Base-by-base conservation (phyloP, 345 rosid genomes). In the Cardamine resedifolia region DNA sequence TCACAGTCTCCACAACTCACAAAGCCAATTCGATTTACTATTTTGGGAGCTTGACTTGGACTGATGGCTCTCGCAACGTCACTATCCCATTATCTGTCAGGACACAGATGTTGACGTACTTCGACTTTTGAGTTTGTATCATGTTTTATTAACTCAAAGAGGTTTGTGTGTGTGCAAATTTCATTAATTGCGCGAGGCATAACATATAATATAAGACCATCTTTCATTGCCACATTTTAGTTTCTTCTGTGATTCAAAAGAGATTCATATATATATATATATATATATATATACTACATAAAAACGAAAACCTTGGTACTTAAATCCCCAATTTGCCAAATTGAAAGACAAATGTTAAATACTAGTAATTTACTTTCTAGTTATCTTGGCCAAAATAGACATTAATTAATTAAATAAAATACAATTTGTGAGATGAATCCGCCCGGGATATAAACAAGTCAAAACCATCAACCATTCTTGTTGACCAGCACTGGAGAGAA, bases 41-140 rank as follows among this genome's bases (percentile, higher is more conserved):
- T 6, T 85, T 85, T 65, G 81, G 86, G 28, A 79, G 82, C 71
- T 57, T 85, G 39, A 75, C 75, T 11, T 83, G 86, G 82, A 77
- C 45, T 1, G 77, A 77, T 63, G 78, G 78, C 16, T 24, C 26
- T 10, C 82, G 70, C 61, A 50, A 34, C 15, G 87, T 85, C 41
- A 63, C 36, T 39, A 82, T 74, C 71, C 90, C 87, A 10, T 38
- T 83, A 49, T 80, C 84, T 14, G 78, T 78, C 6, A 83, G 83
- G 60, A 80, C 85, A 3, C 71, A 80, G 14, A 61, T 64, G 27
- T 34, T 74, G 16, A 66, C 6, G 66, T 4, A 74, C 14, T 74
- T 74, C 18, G 16, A 66, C 50, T 4, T 27, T 12, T 74, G 49
- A 74, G 39, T 72, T 72, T 53, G 10, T 19, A 20, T 1, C 21